Evolutionary conservation across 345 rosid species (phyloP), one percentile per base, ranked within the genome.

Genomic region (Trapa incisa): DNA sequence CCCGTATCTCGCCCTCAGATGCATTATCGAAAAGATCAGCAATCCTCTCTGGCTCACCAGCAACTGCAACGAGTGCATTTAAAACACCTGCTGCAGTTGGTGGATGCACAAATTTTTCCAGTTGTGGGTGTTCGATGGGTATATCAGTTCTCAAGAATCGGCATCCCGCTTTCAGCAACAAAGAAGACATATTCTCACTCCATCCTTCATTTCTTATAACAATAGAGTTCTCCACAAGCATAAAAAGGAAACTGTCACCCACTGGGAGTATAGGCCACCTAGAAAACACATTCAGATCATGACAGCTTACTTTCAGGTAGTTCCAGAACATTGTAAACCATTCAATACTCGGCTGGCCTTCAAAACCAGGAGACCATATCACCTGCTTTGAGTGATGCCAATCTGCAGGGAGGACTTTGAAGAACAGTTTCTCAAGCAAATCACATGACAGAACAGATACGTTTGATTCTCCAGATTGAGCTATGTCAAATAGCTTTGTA

Each of bases 231-330:
- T 85, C 82, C 75, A 77, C 75, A 66, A 92, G 83, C 76, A 74
- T 87, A 83, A 85, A 73, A 69, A 92, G 96, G 80, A 66, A 77
- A 77, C 38, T 72, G 66, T 85, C 87, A 66, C 84, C 92, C 72
- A 86, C 89, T 69, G 98, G 98, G 75, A 92, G 75, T 85, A 92
- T 85, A 67, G 98, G 98, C 98, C 98, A 92, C 80, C 81, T 92
- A 3, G 85, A 77, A 84, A 92, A 92, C 76, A 87, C 69, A 72
- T 86, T 82, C 60, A 92, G 96, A 68, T 92, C 92, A 80, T 87
- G 84, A 77, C 98, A 92, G 68, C 74, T 81, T 70, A 83, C 78
- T 66, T 82, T 85, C 66, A 92, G 84, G 73, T 89, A 92, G 75
- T 78, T 77, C 98, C 98, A 92, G 58, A 89, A 77, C 72, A 80